A percentile compares a stretch with the other conserved stretches of the same genome.
phyloP scores from a whole-genome alignment of 2,329 filamentous ascomycete species.

The Pseudogymnoascus sp. region DNA sequence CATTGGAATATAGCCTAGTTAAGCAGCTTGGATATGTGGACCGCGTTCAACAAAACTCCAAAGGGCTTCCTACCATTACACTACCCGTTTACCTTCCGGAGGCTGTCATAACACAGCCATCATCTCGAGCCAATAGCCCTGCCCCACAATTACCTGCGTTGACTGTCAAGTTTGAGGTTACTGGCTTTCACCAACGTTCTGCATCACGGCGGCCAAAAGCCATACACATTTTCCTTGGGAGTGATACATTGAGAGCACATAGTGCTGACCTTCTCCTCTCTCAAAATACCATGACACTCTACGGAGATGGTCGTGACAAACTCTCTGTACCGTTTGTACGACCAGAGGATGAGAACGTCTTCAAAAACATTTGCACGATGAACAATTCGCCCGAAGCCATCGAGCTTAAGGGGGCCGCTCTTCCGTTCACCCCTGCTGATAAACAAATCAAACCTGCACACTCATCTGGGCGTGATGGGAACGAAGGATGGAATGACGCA shows the following conservation, averaged over 20 bases:
- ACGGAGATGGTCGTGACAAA: constrained; percentile 78
- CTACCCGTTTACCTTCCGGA: constrained; percentile 85
- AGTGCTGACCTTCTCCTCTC: constrained; percentile 90
- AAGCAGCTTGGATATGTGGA: constrained; percentile 63
- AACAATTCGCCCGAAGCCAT: constrained; percentile 46
- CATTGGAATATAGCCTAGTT: constrained; percentile 67
- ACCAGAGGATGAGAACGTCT: constrained; percentile 75
- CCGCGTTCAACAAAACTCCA: constrained; percentile 55
- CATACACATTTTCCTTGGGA: constrained; percentile 84
- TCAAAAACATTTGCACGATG: constrained; percentile 66
- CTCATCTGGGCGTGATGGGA: background rate
- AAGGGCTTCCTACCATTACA: constrained; percentile 60
- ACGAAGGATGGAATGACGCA: background rate
- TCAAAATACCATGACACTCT: constrained; percentile 78
- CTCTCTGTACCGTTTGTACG: constrained; percentile 85
- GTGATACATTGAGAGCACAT: constrained; percentile 75
- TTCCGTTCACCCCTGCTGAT: constrained; percentile 24
- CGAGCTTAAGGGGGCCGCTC: constrained; percentile 41
- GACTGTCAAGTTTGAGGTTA: constrained; percentile 68
- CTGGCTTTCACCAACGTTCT: constrained; percentile 46
- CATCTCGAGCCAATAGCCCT: constrained; percentile 64
- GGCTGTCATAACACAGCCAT: constrained; percentile 70
- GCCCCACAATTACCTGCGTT: constrained; percentile 75
- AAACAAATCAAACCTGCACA: background rate
- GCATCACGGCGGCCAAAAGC: constrained; percentile 44